Percentiles rank a stretch among this genome's conserved stretches.
phyloP scores from a whole-genome alignment of 148 eudicot species.

The Vaccinium darrowii region DNA sequence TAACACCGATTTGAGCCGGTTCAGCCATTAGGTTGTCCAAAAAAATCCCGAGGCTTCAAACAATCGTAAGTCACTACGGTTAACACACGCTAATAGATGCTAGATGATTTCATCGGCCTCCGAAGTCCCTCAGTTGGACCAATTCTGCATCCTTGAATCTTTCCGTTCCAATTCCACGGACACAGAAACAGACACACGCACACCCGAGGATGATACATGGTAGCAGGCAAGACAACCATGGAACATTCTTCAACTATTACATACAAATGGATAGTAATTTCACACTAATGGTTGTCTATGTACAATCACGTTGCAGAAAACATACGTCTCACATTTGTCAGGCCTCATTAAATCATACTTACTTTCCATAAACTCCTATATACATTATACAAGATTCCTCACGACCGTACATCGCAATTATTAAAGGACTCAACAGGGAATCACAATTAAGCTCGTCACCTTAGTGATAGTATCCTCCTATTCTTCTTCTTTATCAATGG shows the following conservation, averaged over 20 bases:
- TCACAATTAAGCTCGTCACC: background rate
- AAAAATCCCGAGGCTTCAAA: too few relatives aligned
- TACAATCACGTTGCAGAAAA: background rate
- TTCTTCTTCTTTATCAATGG: slow-evolving; percentile 25
- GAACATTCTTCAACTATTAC: background rate
- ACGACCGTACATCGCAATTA: background rate
- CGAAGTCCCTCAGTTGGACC: background rate
- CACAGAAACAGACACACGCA: background rate
- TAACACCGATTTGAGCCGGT: background rate
- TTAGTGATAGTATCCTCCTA: slow-evolving; percentile 19
- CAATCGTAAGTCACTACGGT: background rate
- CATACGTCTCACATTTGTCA: background rate
- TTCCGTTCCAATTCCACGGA: background rate
- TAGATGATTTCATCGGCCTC: background rate
- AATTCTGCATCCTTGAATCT: background rate
- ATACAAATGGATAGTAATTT: background rate
- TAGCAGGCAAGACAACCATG: background rate
- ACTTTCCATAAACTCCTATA: background rate
- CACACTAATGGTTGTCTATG: background rate
- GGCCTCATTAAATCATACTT: background rate
- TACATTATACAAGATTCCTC: background rate
- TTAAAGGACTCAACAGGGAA: background rate
- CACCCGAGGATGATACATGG: background rate
- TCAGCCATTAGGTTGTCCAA: background rate
- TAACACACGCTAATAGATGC: background rate